Evolutionary conservation across 768 basidiomycete genomes (phyloP).

Genomic region (Boletus huronensis): DNA sequence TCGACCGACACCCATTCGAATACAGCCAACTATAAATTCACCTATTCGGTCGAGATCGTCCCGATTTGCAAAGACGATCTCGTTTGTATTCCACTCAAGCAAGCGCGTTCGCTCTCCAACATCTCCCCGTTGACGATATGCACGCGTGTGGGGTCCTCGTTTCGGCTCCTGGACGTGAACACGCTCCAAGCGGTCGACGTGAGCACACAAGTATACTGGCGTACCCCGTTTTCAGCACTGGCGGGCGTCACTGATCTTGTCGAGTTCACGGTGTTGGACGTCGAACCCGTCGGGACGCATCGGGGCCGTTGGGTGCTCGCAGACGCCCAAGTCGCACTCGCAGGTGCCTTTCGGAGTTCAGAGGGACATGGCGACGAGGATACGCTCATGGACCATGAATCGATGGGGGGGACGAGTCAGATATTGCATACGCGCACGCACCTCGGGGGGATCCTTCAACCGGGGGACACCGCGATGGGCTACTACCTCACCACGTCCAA

Average conservation of each 20-base stretch:
- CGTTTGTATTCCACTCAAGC: conserved; percentile 81
- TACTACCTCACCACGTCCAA: conserved; percentile 88
- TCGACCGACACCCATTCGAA: conserved; percentile 89
- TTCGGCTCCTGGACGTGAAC: conserved; percentile 87
- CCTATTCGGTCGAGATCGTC: conserved; percentile 95
- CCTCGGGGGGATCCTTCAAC: conserved; percentile 88
- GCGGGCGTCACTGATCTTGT: conserved; percentile 81
- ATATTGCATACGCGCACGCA: conserved; percentile 97
- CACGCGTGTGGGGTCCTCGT: conserved; percentile 84
- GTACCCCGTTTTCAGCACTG: conserved; percentile 82
- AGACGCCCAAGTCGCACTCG: conserved; percentile 86
- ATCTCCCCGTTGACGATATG: conserved; percentile 87
- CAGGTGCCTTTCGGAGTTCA: conserved; percentile 70
- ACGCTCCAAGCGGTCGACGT: conserved; percentile 85
- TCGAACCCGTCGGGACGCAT: conserved; percentile 74
- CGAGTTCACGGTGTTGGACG: conserved; percentile 93
- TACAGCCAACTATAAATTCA: conserved; percentile 96
- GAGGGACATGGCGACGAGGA: conserved; percentile 43
- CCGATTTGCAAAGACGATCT: conserved; percentile 98
- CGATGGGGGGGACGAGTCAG: conserved; percentile 56
- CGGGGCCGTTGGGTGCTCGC: conserved; percentile 80
- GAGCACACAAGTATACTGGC: conserved; percentile 79
- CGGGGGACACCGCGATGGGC: conserved; percentile 90
- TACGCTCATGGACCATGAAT: conserved; percentile 59
- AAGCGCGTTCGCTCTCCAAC: conserved; percentile 80